Evolutionary conservation across 2,329 filamentous ascomycete species (phyloP), one percentile per base, ranked within the genome.

Genomic region (Allantophomopsis cytisporea): DNA sequence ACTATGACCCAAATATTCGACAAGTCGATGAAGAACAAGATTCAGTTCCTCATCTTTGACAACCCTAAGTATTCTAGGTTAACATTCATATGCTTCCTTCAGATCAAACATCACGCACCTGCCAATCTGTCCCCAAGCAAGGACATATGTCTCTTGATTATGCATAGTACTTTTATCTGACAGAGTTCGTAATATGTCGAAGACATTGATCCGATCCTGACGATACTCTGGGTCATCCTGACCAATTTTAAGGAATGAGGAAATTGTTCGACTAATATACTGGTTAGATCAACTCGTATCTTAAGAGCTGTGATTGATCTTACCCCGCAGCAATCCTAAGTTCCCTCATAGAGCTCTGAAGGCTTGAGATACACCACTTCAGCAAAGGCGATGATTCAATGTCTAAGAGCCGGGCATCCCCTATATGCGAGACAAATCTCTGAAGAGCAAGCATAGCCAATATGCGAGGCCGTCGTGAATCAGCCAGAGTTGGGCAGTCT

Each of bases 91-190:
- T 12, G 14, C 3, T 28, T 28, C 23, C 35, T 11, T 41, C 8
- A 11, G 15, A 38, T 4, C 17, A 31, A 20, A 33, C n/a, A 12
- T 8, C 7, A 54, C 63, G 50, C 62, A 79, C 71, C 73, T 70
- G 44, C 85, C 89, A 37, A 94, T 68, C 53, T 86, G 80, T n/a
- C 83, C 82, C 73, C 89, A 87, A 12, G 84, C 82, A 60, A 91
- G 66, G 41, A 96, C 80, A 46, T 84, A 80, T 14, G 85, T 88
- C 58, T 96, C 89, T 38, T 87, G 80, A 35, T 88, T 62, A 43
- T 76, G 69, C 5, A 77, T 60, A 7, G 75, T 66, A 39, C 77
- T 73, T 41, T 78, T 79, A 36, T 84, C 79, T 1, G 82, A 84
- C 10, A 93, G 66, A 4, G 68, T 73, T 45, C 78, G 80, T 8